These are phyloP conservation scores for Aspergillus steynii DNA, from an alignment of 495 filamentous ascomycete genomes.

Conservation along the genomic window DNA sequence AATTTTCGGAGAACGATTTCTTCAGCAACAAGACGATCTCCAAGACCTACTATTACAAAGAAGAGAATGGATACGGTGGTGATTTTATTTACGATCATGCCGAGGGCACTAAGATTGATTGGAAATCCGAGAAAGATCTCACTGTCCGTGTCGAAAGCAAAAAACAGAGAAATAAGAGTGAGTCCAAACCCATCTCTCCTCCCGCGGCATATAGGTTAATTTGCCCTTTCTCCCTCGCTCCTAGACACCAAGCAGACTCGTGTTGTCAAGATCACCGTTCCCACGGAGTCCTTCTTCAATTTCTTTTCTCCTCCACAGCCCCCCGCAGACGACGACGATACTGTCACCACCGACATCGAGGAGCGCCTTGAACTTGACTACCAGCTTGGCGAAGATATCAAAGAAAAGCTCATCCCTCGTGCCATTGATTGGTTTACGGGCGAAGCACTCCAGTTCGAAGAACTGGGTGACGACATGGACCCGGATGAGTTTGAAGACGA, in stretches of 20 bases:
- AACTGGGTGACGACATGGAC: slow-evolving; percentile 83
- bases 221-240: background rate
- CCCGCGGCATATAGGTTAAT: slow-evolving; percentile 1
- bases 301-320: slow-evolving; percentile 97
- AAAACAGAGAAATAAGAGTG: slow-evolving; percentile 99
- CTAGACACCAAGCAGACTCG: slow-evolving; percentile 98
- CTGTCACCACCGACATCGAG: slow-evolving; percentile 87
- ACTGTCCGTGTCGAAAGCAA: slow-evolving; percentile 96
- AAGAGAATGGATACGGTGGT: slow-evolving; percentile 95
- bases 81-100: slow-evolving; percentile 99
- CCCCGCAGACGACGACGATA: slow-evolving; percentile 72
- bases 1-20: slow-evolving; percentile 91
- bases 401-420: slow-evolving; percentile 98
- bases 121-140: slow-evolving; percentile 90
- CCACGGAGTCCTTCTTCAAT: slow-evolving; percentile 99
- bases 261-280: slow-evolving; percentile 97
- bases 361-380: slow-evolving; percentile 98
- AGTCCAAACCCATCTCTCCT: slow-evolving; percentile 27
- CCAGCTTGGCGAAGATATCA: slow-evolving; percentile 98
- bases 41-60: slow-evolving; percentile 99
- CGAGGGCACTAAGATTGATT: slow-evolving; percentile 96
- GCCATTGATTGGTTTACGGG: slow-evolving; percentile 99
- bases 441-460: slow-evolving; percentile 96
- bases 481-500: slow-evolving; percentile 90
- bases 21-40: slow-evolving; percentile 96